Conservation (phyloP, 164 flowering plant species). For the Stephania cephalantha region DNA sequence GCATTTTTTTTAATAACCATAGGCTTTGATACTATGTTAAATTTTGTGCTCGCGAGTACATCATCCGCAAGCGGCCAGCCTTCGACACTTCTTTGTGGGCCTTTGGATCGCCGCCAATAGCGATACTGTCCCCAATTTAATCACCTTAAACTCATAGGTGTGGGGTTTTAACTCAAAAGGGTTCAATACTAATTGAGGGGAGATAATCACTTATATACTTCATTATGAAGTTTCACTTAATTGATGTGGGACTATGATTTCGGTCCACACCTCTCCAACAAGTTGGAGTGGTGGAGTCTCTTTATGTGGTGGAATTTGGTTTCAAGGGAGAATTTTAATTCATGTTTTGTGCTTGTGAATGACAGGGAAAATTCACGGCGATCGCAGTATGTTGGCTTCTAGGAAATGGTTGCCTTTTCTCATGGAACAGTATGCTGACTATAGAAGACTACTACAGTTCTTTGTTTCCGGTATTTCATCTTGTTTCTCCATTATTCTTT, state of each 20-base stretch:
- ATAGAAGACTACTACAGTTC: constrained; percentile 30
- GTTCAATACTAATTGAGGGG: too few species aligned
- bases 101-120: too few species aligned
- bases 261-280: too few species aligned
- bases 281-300: not conserved
- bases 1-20: not conserved
- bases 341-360: not conserved
- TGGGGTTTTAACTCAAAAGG: too few species aligned
- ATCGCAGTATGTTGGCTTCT: constrained; percentile 47
- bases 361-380: constrained; percentile 36
- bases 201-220: too few species aligned
- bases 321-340: not conserved
- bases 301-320: not conserved
- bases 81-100: too few species aligned
- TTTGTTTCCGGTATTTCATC: constrained; percentile 25
- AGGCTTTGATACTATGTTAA: too few species aligned
- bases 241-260: too few species aligned
- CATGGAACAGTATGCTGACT: constrained; percentile 55
- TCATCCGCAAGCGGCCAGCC: too few species aligned
- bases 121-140: too few species aligned
- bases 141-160: too few species aligned
- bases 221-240: too few species aligned
- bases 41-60: not conserved
- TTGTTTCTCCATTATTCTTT: not conserved
- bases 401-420: constrained; percentile 40